A percentile compares a stretch with the other conserved stretches of the same genome.
phyloP scores from a whole-genome alignment of 169 alveolate species.

The Eimeria falciformis region DNA sequence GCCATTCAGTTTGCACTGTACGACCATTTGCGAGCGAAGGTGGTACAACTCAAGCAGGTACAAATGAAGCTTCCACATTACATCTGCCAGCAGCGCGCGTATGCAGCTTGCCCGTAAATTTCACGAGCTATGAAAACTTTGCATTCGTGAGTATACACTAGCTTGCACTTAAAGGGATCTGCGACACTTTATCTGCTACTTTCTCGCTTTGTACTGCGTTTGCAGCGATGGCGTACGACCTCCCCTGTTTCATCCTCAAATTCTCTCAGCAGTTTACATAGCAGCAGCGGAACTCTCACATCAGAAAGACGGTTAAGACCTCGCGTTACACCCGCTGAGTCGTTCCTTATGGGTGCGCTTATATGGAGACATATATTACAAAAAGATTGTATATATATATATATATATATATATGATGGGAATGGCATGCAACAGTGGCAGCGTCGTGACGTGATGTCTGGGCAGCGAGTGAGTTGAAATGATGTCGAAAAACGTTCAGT shows the following conservation, averaged over 20 bases:
- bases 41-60: conserved; percentile 64
- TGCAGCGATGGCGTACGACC: conserved; percentile 46
- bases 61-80: not conserved
- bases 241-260: conserved; percentile 35
- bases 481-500: too few species aligned
- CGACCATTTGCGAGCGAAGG: conserved; percentile 64
- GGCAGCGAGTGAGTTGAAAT: too few species aligned
- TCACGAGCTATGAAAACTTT: too few species aligned
- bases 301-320: conserved; percentile 33
- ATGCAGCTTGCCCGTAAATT: too few species aligned
- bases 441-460: too few species aligned
- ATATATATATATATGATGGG: not conserved
- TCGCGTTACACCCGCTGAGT: conserved; percentile 72
- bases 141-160: too few species aligned
- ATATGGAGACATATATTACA: too few species aligned
- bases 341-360: conserved; percentile 68
- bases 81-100: too few species aligned
- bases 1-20: conserved; percentile 75
- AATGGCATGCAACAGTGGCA: too few species aligned
- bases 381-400: not conserved
- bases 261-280: conserved; percentile 52
- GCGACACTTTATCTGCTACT: not conserved
- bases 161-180: not conserved
- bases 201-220: not conserved
- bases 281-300: conserved; percentile 34